Conservation (phyloP, 805 yeast species). For the Zygotorulaspora sp. region DNA sequence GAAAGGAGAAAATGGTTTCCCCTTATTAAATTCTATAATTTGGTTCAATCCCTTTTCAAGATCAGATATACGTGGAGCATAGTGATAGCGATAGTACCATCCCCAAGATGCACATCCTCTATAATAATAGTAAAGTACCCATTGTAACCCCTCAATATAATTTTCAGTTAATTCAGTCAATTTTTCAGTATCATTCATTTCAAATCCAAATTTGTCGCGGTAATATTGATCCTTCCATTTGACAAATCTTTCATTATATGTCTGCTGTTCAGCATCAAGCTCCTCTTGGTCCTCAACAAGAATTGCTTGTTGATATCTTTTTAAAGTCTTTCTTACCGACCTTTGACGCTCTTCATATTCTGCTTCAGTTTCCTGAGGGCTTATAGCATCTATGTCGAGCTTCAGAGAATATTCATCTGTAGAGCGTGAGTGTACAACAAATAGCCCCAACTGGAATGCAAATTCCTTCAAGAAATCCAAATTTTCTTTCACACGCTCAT, state of each 20-base stretch:
- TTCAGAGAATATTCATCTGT: slow-evolving; percentile 53
- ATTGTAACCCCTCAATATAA: slow-evolving; percentile 91
- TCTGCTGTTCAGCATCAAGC: slow-evolving; percentile 46
- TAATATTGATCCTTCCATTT: slow-evolving; percentile 87
- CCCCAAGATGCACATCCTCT: slow-evolving; percentile 93
- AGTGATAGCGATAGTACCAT: slow-evolving; percentile 88
- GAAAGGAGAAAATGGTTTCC: slow-evolving; percentile 83
- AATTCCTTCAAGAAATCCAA: slow-evolving; percentile 58
- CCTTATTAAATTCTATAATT: slow-evolving; percentile 57
- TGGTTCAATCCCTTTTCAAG: slow-evolving; percentile 65
- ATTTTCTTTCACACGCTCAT: slow-evolving; percentile 39
- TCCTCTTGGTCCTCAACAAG: slow-evolving; percentile 54
- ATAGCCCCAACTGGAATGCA: slow-evolving; percentile 62
- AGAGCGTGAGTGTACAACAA: slow-evolving; percentile 59
- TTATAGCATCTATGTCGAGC: slow-evolving; percentile 70
- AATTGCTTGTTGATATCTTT: slow-evolving; percentile 59
- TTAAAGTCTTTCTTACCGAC: slow-evolving; percentile 50
- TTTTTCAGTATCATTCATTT: slow-evolving; percentile 54
- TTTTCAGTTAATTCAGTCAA: slow-evolving; percentile 65
- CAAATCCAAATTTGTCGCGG: slow-evolving; percentile 69
- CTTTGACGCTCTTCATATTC: slow-evolving; percentile 52
- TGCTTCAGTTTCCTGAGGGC: slow-evolving; percentile 62
- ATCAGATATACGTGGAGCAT: slow-evolving; percentile 93
- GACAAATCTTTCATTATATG: slow-evolving; percentile 70
- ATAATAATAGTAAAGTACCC: slow-evolving; percentile 92